phyloP scores from a whole-genome alignment of 192 early-diverging fungal species.

The Allomyces javanicus region DNA sequence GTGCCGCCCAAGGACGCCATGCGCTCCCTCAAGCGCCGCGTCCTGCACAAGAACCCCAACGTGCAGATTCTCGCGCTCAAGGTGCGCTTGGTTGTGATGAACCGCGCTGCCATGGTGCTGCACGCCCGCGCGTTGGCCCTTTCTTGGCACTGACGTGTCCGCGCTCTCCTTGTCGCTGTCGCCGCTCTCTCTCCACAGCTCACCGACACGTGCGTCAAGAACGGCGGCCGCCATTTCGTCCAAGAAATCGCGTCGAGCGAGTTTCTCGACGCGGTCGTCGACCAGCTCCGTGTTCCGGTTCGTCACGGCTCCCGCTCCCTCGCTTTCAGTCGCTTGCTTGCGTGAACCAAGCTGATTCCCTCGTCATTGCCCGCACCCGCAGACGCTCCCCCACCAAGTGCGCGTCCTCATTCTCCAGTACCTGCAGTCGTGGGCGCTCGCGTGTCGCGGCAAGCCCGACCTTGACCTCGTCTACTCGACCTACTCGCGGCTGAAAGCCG shows the following conservation, averaged over 20 bases:
- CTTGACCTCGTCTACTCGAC: slow-evolving; percentile 60
- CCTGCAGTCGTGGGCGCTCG: slow-evolving; percentile 78
- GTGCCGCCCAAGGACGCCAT: slow-evolving; percentile 53
- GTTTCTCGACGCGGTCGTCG: slow-evolving; percentile 28
- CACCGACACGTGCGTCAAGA: slow-evolving; percentile 85
- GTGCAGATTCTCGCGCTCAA: slow-evolving; percentile 75
- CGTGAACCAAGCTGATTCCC: background rate
- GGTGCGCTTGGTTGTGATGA: slow-evolving; percentile 13
- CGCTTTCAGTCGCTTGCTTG: slow-evolving; percentile 1
- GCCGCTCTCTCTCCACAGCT: slow-evolving; percentile 24
- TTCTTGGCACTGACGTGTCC: background rate
- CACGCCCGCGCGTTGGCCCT: background rate
- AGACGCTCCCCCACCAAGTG: slow-evolving; percentile 47
- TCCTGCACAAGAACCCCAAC: slow-evolving; percentile 83
- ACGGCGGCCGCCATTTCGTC: slow-evolving; percentile 70
- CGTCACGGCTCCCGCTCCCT: background rate
- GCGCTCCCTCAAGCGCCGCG: slow-evolving; percentile 50
- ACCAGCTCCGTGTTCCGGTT: background rate
- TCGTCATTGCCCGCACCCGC: background rate
- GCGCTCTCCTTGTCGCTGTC: background rate
- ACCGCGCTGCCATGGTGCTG: background rate
- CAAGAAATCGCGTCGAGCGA: slow-evolving; percentile 69
- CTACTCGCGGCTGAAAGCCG: slow-evolving; percentile 59
- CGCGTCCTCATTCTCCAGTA: slow-evolving; percentile 46
- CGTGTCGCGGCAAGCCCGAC: slow-evolving; percentile 58